A percentile compares a stretch with the other conserved stretches of the same genome.
Evolutionary conservation across 495 filamentous ascomycete species (phyloP).

Genomic region (Alectoria sarmentosa): DNA sequence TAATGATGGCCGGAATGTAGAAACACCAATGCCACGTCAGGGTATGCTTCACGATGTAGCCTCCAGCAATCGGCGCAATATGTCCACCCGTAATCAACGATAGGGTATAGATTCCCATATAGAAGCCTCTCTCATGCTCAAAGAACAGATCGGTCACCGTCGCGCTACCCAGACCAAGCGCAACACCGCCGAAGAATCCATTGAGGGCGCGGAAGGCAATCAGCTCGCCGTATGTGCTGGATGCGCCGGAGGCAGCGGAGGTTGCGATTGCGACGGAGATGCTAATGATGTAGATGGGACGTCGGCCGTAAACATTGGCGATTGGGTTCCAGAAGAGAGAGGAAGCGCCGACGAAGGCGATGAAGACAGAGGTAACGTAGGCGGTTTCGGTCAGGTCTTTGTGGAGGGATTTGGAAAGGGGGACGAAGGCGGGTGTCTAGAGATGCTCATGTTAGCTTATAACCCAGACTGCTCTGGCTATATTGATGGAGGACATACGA

Average conservation of each 20-base stretch:
- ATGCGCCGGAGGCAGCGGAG: conserved; percentile 31
- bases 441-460: neutral
- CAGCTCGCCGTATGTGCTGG: conserved; percentile 29
- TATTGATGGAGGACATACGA: neutral
- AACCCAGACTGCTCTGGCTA: neutral
- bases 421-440: conserved; percentile 1
- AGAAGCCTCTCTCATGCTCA: conserved; percentile 35
- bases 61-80: conserved; percentile 28
- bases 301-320: conserved; percentile 32
- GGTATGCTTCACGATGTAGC: conserved; percentile 24
- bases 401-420: conserved; percentile 1
- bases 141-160: conserved; percentile 40
- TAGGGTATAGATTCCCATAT: conserved; percentile 29
- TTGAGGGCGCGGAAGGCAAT: conserved; percentile 33
- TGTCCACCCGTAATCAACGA: conserved; percentile 28
- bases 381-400: neutral
- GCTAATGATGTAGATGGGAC: conserved; percentile 32
- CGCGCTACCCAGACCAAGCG: conserved; percentile 34
- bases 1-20: conserved; percentile 27
- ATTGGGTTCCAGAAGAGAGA: conserved; percentile 32
- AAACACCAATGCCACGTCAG: conserved; percentile 29
- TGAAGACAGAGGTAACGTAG: conserved; percentile 6
- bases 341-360: conserved; percentile 18
- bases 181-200: conserved; percentile 33
- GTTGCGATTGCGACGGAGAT: conserved; percentile 32